Evolutionary conservation across 1,284 basidiomycete species (phyloP), one percentile per base, ranked within the genome.

Genomic region (Psilocybe mexicana): DNA sequence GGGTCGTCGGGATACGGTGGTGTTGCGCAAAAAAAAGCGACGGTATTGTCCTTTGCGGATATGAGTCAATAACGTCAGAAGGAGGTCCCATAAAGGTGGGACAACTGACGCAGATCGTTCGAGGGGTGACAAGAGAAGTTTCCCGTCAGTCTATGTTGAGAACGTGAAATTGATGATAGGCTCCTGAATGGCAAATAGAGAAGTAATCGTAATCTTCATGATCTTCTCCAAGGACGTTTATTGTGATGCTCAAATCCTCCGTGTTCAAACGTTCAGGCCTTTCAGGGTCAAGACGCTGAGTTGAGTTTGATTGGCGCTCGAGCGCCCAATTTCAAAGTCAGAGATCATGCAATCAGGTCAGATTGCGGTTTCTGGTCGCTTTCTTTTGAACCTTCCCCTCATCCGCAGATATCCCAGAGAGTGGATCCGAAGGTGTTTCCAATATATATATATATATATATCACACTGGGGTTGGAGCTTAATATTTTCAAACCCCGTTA

Each of bases 221-320:
- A 18, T 18, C 18, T 18, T 18, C 18, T 18, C 18, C 18, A 18
- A 18, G 18, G 18, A 18, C 18, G 18, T 18, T 18, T 18, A 18
- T 18, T 18, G 18, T 18, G 18, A 18, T 18, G 18, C 18, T 18
- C 18, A 18, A 18, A 18, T 18, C 18, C 18, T 18, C 18, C 18
- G 18, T 18, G 18, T 18, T 18, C 18, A 18, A 18, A 18, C 18
- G 18, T 10, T 26, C 33, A 52, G 30, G 10, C 6, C 25, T 36
- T 45, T 43, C 45, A 35, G 47, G 44, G 55, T 57, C 52, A 53
- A 57, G 28, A n/a, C 28, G 25, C 45, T 48, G n/a, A 48, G 50
- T 52, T 57, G 52, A 60, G 58, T 55, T 40, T 60, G 58, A 61
- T 60, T 62, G 51, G 57, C 61, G 62, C 62, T 65, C 58, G 57